These are phyloP conservation scores for Phytophthora macrochlamydospora DNA, from an alignment of 352 stramenopile genomes.

Conservation along the genomic window DNA sequence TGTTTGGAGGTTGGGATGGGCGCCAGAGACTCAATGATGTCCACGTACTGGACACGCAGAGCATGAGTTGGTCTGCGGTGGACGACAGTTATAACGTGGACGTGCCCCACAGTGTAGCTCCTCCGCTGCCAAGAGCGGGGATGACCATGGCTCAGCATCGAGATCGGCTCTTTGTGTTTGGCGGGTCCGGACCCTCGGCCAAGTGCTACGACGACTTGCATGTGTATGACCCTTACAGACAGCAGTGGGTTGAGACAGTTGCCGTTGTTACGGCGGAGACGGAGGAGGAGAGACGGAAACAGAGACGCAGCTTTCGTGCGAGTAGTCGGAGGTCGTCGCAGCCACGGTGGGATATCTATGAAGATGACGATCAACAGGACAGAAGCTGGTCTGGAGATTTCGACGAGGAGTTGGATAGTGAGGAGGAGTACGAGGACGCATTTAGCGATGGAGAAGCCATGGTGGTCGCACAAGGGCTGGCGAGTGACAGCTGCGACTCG, in stretches of 20 bases:
- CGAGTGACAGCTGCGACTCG: conserved; percentile 32
- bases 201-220: conserved; percentile 97
- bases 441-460: conserved; percentile 50
- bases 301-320: conserved; percentile 21
- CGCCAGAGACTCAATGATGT: conserved; percentile 95
- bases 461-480: conserved; percentile 28
- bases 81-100: conserved; percentile 35
- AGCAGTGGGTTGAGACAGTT: conserved; percentile 69
- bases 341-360: conserved; percentile 41
- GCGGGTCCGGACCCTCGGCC: conserved; percentile 90
- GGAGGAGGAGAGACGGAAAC: conserved; percentile 26
- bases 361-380: conserved; percentile 51
- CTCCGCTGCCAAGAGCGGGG: conserved; percentile 92
- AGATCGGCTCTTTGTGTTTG: conserved; percentile 94
- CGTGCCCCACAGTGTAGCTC: conserved; percentile 41
- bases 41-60: conserved; percentile 92
- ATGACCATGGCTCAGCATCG: conserved; percentile 96
- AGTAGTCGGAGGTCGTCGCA: conserved; percentile 21
- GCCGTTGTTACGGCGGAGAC: conserved; percentile 14
- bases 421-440: conserved; percentile 33
- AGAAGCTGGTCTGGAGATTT: conserved; percentile 27
- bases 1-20: conserved; percentile 97
- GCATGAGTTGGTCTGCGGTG: conserved; percentile 88
- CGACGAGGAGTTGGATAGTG: conserved; percentile 25
- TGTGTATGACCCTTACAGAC: conserved; percentile 81